Evolutionary conservation across 1,139 yeast genomes (phyloP).

Genomic region (Lodderomyces theae): DNA sequence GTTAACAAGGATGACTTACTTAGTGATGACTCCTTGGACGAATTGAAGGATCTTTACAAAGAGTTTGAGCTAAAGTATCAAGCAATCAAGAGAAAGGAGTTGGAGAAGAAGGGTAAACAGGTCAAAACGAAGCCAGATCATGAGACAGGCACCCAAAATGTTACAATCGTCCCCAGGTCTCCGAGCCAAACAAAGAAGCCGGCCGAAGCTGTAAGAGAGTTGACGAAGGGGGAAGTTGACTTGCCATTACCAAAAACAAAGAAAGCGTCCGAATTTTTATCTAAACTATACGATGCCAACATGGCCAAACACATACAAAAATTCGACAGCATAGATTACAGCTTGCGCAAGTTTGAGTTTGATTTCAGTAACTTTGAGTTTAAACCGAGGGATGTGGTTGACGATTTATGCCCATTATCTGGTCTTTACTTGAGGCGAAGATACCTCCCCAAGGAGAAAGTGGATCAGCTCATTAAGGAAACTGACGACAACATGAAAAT

Average conservation of each 20-base stretch:
- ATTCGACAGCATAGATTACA: conserved; percentile 18
- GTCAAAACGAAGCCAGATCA: not conserved
- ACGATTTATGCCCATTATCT: conserved; percentile 22
- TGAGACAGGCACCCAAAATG: not conserved
- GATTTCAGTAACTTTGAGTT: conserved; percentile 10
- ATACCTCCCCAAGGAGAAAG: conserved; percentile 36
- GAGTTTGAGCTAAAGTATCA: conserved; percentile 26
- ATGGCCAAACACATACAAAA: conserved; percentile 7
- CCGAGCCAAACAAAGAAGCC: not conserved
- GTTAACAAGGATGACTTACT: conserved; percentile 22
- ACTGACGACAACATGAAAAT: conserved; percentile 42
- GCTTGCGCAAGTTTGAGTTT: conserved; percentile 23
- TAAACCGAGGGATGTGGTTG: conserved; percentile 16
- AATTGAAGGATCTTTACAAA: conserved; percentile 25
- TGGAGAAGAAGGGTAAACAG: not conserved
- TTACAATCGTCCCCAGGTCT: not conserved
- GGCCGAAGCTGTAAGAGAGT: not conserved
- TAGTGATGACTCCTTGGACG: conserved; percentile 31
- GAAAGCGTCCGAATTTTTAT: conserved; percentile 15
- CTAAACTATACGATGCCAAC: conserved; percentile 16
- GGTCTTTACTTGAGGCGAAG: conserved; percentile 29
- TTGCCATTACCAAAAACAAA: not conserved
- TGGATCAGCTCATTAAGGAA: conserved; percentile 19
- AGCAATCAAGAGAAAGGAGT: conserved; percentile 16
- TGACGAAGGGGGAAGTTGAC: not conserved